Base-by-base conservation (phyloP, 1,284 basidiomycete species). In the Trichosporon sp. region DNA sequence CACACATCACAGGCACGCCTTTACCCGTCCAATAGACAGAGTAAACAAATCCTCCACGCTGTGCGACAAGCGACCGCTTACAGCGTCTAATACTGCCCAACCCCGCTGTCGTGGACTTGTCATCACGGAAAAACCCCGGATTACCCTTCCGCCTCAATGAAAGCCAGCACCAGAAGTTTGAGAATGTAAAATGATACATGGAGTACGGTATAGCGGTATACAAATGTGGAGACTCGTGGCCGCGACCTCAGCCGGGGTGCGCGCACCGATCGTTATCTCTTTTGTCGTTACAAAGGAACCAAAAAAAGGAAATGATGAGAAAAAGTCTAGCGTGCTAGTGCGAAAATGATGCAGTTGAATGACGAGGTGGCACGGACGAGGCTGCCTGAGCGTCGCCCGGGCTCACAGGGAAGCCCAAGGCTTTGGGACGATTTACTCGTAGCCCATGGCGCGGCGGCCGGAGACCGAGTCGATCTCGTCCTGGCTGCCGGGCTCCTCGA, bases 401-500 rank as follows among this genome's bases (percentile, higher is more conserved):
- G 32, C 40, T 65, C 46, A 43, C 35, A 16, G 43, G 21, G 4
- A 66, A 38, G 31, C 54, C 59, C 73, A 71, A 70, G 31, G 66
- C 48, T 19, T 26, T 26, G 51, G n/a, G 8, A 10, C 19, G 21
- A 19, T 19, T 54, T 26, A 63, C 40, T 68, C 70, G 69, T 79
- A 81, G 38, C 79, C 80, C 80, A 81, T 79, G 32, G 76, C 80
- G 51, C 75, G 72, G 69, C 73, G 77, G 38, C 80, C 80, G 21
- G 78, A 75, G 64, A 74, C 70, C 14, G 74, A 70, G 40, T 68
- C 76, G 56, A 79, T 76, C 69, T 67, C 31, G 10, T 59, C 67
- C 63, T 32, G 70, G 61, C 67, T 46, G 11, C 78, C 76, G 26
- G 68, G 70, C 26, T 71, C 71, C 73, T 83, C 80, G 14, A 79